Base-by-base conservation (phyloP, 2,329 filamentous ascomycete species). In the Hypoxylon sp. region DNA sequence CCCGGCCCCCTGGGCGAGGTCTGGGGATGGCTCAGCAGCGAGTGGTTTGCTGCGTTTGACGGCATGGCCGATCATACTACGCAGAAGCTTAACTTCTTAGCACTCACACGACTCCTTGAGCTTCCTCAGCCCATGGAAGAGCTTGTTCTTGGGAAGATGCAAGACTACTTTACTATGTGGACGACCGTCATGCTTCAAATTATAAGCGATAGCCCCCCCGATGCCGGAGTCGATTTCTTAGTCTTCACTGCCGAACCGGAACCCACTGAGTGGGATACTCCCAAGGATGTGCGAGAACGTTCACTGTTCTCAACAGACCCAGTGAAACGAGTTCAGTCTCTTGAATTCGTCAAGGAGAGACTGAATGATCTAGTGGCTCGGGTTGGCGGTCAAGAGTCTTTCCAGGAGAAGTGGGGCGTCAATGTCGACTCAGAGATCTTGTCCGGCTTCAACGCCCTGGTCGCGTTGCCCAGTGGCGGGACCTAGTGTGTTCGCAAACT, bases 111-210 rank as follows among this genome's bases (percentile, higher is more conserved):
- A 2, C 81, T 96, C 1, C 81, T 93, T 11, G 91, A 93, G 76
- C 84, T 91, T 1, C 84, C 85, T 0, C 84, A 86, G 27, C 84
- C 85, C 0, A 80, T 87, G 75, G 86, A 87, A 67, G 83, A 87
- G 0, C 85, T 91, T 59, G 84, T 88, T 1, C 80, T 93, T 3
- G 75, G 79, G 1, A 86, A 84, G 39, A 82, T 96, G 61, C 93
- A 96, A 77, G 91, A 91, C 74, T 89, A 92, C 74, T 89, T 96
- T 74, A 85, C 85, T 1, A 86, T 94, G 81, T 96, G 93, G 93
- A 92, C 90, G 1, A 88, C 87, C 69, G 86, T 93, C 1, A 82
- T 94, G 31, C 81, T 81, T 1, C 90, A 93, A 73, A 80, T 94
- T 54, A 83, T 90, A 57, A 88, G 88, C 32, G 19, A 17, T 4